Base-by-base conservation (phyloP, 768 basidiomycete genomes). In the Rubroboletus satanas region DNA sequence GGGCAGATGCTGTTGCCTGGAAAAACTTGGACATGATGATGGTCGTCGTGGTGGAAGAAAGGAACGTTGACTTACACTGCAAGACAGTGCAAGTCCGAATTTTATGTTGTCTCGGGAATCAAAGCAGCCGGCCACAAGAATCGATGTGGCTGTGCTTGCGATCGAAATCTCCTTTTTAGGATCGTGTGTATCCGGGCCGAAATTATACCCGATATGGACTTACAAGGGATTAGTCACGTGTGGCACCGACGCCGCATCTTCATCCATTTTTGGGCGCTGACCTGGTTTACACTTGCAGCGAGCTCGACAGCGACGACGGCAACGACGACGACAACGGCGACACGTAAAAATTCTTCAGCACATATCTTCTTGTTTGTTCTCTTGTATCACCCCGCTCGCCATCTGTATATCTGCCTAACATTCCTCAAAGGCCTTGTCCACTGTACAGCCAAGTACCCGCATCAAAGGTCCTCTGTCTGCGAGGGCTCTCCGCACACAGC, bases 1-100 rank as follows among this genome's bases (percentile, higher is more conserved):
- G 94, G 0, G 94, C 94, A 58, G 93, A 90, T 0, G 85, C 84
- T 14, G 94, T 97, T 8, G 93, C 93, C 75, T 92, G 84, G 76
- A 60, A 65, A 14, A 83, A 85, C 62, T 83, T 63, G 56, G 83
- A 62, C 84, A 86, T 87, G 71, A 60, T 61, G 63, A 56, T 62
- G 62, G 66, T 60, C 28, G 33, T 60, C 23, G 33, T 43, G 50
- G 39, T 26, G 12, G 23, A 44, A 42, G 47, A 12, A 49, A 38
- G 45, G 39, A 46, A 60, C 51, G 61, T 53, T 26, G n/a, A 11
- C 10, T 15, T 31, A 21, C 7, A 35, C 23, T 6, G 31, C 15
- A 43, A 26, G 15, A 42, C 41, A 31, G 17, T 29, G 44, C 43
- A 0, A 11, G 35, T 12, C n/a, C 21, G 21, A 21, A 48, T 15